Evolutionary conservation across 2,329 filamentous ascomycete genomes (phyloP), one percentile per base, ranked within the genome.

Genomic region (Cladorrhinum sp.): DNA sequence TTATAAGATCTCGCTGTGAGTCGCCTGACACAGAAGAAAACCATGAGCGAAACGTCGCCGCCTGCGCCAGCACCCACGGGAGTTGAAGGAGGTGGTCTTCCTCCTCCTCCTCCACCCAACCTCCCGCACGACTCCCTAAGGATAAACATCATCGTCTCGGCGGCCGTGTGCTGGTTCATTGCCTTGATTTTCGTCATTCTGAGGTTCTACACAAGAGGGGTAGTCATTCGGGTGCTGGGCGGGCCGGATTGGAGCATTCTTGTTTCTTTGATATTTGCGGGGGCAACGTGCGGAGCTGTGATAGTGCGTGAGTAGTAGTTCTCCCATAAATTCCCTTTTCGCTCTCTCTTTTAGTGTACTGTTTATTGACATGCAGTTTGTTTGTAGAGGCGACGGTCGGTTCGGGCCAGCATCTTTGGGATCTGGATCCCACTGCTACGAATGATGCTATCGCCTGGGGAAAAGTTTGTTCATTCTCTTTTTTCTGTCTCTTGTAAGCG

Each of bases 231-330:
- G 56, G 72, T 75, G 24, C 66, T 75, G 45, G 74, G 74, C 38
- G 49, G 63, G 5, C 73, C 76, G 23, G 75, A 77, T 59, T 76
- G 74, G 70, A 67, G 69, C 27, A 72, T 76, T 38, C 24, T 77
- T 3, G 58, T 70, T 32, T 69, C 75, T 1, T 62, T 75, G 63
- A 56, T 76, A 20, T 70, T 70, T 45, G 62, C 68, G 1, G 63
- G 64, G 1, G 68, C 64, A 7, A 68, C 67, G 1, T 63, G 63
- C 10, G 65, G 61, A n/a, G 64, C 60, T 10, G 49, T 65, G 3
- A 63, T 71, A 22, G 68, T 69, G 29, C 66, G 66, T 67, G 22
- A 12, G 65, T 64, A 3, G 0, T 7, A 25, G 20, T 7, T 27
- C n/a, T 10, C 10, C 49, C 8, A 7, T 32, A 32, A 18, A 41